Evolutionary conservation across 1,284 basidiomycete genomes (phyloP).

Genomic region (Microstroma glucosiphilum): DNA sequence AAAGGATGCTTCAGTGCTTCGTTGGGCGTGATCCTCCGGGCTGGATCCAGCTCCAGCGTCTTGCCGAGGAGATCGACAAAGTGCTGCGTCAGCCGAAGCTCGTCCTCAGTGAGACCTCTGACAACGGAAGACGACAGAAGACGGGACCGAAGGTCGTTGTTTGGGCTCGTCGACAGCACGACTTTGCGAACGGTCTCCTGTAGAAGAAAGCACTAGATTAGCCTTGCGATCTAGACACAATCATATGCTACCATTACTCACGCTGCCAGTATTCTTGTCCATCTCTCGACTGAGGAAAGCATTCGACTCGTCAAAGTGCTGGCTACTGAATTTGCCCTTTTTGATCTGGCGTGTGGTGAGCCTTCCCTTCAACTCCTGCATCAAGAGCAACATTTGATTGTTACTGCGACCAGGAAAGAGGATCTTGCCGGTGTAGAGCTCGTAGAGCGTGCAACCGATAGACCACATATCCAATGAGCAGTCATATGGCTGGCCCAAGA

Average conservation of each 20-base stretch:
- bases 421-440: slow-evolving; percentile 96
- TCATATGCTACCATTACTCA: not conserved
- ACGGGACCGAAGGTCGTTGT: slow-evolving; percentile 60
- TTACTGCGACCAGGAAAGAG: slow-evolving; percentile 93
- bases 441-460: slow-evolving; percentile 92
- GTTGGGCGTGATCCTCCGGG: slow-evolving; percentile 73
- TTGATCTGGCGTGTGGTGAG: slow-evolving; percentile 91
- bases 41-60: slow-evolving; percentile 83
- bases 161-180: slow-evolving; percentile 68
- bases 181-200: slow-evolving; percentile 73
- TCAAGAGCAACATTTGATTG: slow-evolving; percentile 79
- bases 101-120: slow-evolving; percentile 74
- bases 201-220: no score
- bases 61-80: slow-evolving; percentile 90
- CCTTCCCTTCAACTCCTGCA: slow-evolving; percentile 84
- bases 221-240: not conserved
- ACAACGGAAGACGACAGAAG: slow-evolving; percentile 70
- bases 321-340: slow-evolving; percentile 79
- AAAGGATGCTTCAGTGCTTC: slow-evolving; percentile 85
- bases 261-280: slow-evolving; percentile 37
- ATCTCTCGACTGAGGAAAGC: slow-evolving; percentile 37
- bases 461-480: slow-evolving; percentile 94
- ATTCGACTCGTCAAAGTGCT: slow-evolving; percentile 87
- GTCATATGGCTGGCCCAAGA: slow-evolving; percentile 91
- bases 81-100: slow-evolving; percentile 70